Percentiles rank a stretch among this genome's conserved stretches.
Conservation (phyloP, 805 yeast species). For the Myxozyma neotropica region DNA sequence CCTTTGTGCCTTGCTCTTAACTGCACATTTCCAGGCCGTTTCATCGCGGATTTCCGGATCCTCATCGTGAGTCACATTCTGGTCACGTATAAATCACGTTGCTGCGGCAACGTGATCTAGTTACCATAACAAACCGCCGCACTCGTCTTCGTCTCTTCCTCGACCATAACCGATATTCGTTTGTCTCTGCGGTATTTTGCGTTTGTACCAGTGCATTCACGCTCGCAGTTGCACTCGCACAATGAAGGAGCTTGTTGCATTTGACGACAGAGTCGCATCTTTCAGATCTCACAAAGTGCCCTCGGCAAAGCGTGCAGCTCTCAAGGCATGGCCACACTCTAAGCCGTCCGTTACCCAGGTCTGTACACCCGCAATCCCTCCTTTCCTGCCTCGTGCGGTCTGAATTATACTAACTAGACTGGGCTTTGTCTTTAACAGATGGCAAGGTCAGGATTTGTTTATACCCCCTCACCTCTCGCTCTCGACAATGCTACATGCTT, state of each 20-base stretch:
- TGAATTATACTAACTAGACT: no score
- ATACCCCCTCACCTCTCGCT: constrained; percentile 52
- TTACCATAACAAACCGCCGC: constrained; percentile 7
- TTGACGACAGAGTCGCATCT: constrained; percentile 32
- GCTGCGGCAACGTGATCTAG: constrained; percentile 4
- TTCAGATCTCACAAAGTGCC: constrained; percentile 21
- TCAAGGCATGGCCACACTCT: constrained; percentile 31
- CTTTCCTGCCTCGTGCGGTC: no score
- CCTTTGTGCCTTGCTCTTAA: no score
- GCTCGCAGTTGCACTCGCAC: background rate
- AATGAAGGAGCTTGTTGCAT: constrained; percentile 26
- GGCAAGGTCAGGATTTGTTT: constrained; percentile 65
- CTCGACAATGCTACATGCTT: constrained; percentile 60
- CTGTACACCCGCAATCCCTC: background rate
- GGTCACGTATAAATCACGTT: background rate
- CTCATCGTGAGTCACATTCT: background rate
- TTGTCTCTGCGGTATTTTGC: no score
- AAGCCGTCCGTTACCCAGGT: constrained; percentile 32
- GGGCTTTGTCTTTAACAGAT: no score
- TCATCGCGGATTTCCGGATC: no score
- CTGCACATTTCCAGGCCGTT: no score
- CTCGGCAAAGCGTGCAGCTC: constrained; percentile 12
- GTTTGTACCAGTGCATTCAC: no score
- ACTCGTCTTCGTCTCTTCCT: no score
- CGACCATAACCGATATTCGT: background rate